Percentiles rank a stretch among this genome's conserved stretches.
Evolutionary conservation across 139 green algal genomes (phyloP).

Genomic region (Chlamydomonas asymmetrica): DNA sequence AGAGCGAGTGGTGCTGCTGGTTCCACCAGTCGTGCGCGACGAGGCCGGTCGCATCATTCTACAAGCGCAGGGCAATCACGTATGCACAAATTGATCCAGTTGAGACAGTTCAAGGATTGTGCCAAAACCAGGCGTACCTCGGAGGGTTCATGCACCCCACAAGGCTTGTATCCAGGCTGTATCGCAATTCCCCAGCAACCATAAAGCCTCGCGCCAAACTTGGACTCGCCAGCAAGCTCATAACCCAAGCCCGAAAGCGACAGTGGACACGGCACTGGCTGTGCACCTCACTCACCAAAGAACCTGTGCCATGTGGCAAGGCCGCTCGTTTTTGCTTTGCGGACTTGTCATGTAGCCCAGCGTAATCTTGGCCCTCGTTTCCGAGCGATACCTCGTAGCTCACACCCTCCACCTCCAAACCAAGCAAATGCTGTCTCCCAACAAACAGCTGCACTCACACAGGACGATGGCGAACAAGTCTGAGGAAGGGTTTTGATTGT

Average conservation of each 20-base stretch:
- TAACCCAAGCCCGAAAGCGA: too few species aligned
- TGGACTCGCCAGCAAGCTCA: too few species aligned
- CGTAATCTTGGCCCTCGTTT: not conserved
- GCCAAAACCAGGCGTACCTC: not conserved
- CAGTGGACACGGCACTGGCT: not conserved
- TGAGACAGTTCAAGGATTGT: too few species aligned
- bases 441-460: constrained; percentile 22
- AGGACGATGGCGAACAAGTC: too few species aligned
- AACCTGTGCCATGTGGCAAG: not conserved
- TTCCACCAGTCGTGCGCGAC: not conserved
- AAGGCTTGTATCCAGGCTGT: not conserved
- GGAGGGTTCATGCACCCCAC: not conserved
- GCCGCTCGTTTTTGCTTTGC: not conserved
- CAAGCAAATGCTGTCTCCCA: constrained; percentile 14
- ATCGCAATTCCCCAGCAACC: too few species aligned
- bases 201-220: too few species aligned
- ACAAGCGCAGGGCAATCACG: not conserved
- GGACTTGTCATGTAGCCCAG: not conserved
- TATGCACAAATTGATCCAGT: not conserved
- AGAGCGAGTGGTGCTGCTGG: not conserved
- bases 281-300: not conserved
- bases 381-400: constrained; percentile 11
- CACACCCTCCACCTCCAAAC: constrained; percentile 15
- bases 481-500: too few species aligned
- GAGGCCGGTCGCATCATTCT: not conserved